These are phyloP conservation scores for Acanthamoeba lenticulata DNA, from an alignment of 208 protist species.

Conservation along the genomic window DNA sequence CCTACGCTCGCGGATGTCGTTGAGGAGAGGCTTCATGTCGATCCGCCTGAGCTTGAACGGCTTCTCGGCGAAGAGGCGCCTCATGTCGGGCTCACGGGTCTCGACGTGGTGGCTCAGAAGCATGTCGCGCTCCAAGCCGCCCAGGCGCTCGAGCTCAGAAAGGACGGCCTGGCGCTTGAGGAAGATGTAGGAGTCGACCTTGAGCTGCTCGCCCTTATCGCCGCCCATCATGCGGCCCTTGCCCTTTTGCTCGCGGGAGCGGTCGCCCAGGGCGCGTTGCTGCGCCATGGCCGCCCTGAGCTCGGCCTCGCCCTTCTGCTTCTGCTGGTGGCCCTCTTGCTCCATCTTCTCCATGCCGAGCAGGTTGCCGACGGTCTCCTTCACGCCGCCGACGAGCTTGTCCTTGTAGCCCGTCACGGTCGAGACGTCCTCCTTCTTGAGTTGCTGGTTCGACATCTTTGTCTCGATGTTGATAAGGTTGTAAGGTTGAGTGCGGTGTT, in stretches of 20 bases:
- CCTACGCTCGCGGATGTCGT: neutral
- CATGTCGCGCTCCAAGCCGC: neutral
- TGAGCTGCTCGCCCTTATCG: neutral
- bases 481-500: neutral
- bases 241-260: neutral
- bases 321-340: slow-evolving; percentile 17
- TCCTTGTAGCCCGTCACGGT: slow-evolving; percentile 11
- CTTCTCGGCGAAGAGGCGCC: neutral
- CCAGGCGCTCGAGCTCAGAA: neutral
- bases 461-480: neutral
- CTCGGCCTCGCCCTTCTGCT: slow-evolving; percentile 40
- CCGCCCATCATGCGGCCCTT: neutral
- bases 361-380: neutral
- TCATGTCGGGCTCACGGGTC: neutral
- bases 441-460: slow-evolving; percentile 9
- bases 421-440: neutral
- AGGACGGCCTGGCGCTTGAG: slow-evolving; percentile 9
- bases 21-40: neutral
- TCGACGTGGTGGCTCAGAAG: neutral
- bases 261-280: slow-evolving; percentile 5
- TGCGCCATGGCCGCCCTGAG: slow-evolving; percentile 24
- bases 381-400: slow-evolving; percentile 55
- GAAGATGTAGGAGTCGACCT: neutral
- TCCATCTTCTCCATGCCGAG: slow-evolving; percentile 3
- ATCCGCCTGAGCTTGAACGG: neutral